Evolutionary conservation across 257 asterid genomes (phyloP).

Genomic region (Nicotiana obtusifolia): DNA sequence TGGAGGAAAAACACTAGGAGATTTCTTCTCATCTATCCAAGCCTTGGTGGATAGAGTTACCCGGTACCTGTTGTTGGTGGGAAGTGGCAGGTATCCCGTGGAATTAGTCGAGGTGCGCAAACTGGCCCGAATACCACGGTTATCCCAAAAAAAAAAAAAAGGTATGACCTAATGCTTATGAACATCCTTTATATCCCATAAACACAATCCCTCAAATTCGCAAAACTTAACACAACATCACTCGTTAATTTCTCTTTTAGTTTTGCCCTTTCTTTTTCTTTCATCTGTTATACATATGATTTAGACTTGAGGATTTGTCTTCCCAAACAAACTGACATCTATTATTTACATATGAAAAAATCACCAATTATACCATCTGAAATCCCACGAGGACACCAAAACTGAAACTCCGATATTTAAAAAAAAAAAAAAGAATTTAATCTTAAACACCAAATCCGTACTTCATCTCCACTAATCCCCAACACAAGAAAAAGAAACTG

Average conservation of each 20-base stretch:
- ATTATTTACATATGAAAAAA: background rate
- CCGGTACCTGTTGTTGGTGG: too few relatives aligned
- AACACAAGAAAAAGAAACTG: background rate
- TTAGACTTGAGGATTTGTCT: background rate
- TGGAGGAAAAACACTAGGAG: too few relatives aligned
- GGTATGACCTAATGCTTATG: background rate
- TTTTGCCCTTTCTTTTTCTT: background rate
- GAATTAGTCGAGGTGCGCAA: too few relatives aligned
- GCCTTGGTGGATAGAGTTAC: too few relatives aligned
- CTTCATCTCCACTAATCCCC: background rate
- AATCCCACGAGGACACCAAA: background rate
- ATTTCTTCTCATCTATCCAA: too few relatives aligned
- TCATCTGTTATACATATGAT: background rate
- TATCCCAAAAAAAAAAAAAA: too few relatives aligned
- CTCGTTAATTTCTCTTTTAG: background rate
- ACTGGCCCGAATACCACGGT: too few relatives aligned
- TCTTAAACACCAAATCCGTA: too few relatives aligned
- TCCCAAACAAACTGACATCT: background rate
- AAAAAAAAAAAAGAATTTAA: background rate
- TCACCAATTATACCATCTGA: background rate
- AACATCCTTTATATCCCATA: background rate
- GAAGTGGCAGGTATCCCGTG: too few relatives aligned
- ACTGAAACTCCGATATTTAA: background rate
- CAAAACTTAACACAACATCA: slow-evolving; percentile 2
- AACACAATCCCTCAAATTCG: background rate